phyloP scores from a whole-genome alignment of 768 basidiomycete species.

The Tricholoma sp. region DNA sequence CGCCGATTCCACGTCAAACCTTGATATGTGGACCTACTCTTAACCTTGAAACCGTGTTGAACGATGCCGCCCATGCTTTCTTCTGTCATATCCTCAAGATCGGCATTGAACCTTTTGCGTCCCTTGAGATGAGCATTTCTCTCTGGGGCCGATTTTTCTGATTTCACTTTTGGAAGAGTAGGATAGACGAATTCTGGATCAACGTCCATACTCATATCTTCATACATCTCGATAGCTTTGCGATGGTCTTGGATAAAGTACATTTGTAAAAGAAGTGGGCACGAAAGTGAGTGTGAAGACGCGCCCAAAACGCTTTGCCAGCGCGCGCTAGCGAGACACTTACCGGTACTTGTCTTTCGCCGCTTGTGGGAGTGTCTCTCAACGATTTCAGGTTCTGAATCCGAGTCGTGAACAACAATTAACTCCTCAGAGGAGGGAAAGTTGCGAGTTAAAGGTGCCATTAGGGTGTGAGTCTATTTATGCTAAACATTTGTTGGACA shows the following conservation, averaged over 20 bases:
- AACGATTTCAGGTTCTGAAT: slow-evolving; percentile 14
- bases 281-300: slow-evolving; percentile 3
- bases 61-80: slow-evolving; percentile 30
- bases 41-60: slow-evolving; percentile 32
- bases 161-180: background rate
- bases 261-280: background rate
- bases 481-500: background rate
- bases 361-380: slow-evolving; percentile 23
- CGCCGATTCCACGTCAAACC: background rate
- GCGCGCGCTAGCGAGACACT: slow-evolving; percentile 12
- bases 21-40: slow-evolving; percentile 29
- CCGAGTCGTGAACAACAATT: slow-evolving; percentile 13
- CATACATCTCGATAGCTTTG: background rate
- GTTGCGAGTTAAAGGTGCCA: slow-evolving; percentile 1
- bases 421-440: slow-evolving; percentile 3
- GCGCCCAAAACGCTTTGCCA: slow-evolving; percentile 8
- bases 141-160: slow-evolving; percentile 4
- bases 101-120: slow-evolving; percentile 51
- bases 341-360: slow-evolving; percentile 25
- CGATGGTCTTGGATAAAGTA: background rate
- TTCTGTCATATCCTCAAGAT: slow-evolving; percentile 43
- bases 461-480: background rate
- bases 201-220: slow-evolving; percentile 5
- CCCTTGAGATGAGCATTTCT: slow-evolving; percentile 50
- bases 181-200: slow-evolving; percentile 1